These are phyloP conservation scores for Domatiomyces catenatus DNA, from an alignment of 2,329 filamentous ascomycete genomes.

Conservation along the genomic window DNA sequence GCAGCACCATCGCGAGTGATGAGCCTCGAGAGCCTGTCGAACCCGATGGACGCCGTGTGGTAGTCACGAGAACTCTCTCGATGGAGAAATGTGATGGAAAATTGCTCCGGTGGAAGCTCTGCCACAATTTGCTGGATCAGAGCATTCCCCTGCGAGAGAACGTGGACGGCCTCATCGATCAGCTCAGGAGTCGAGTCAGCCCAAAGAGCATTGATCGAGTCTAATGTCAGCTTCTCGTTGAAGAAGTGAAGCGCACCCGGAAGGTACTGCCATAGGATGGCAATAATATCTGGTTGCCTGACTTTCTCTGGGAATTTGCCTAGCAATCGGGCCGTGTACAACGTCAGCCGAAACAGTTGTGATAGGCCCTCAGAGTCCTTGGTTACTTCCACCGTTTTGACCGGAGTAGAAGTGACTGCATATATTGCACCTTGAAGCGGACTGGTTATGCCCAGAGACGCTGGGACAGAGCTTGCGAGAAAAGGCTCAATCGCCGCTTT, in stretches of 20 bases:
- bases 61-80: background rate
- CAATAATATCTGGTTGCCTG: background rate
- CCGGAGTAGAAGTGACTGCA: constrained; percentile 33
- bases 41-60: constrained; percentile 3
- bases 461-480: constrained; percentile 31
- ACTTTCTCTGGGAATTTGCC: constrained; percentile 25
- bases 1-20: constrained; percentile 17
- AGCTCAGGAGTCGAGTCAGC: constrained; percentile 31
- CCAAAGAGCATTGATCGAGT: constrained; percentile 40
- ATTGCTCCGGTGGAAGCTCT: constrained; percentile 25
- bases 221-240: constrained; percentile 44
- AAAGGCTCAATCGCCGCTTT: constrained; percentile 43
- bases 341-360: constrained; percentile 57
- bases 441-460: constrained; percentile 59
- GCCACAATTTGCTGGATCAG: constrained; percentile 23
- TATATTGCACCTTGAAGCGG: constrained; percentile 55
- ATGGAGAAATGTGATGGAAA: constrained; percentile 1
- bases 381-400: constrained; percentile 14
- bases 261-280: constrained; percentile 35
- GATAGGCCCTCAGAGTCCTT: constrained; percentile 56
- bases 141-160: constrained; percentile 36
- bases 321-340: constrained; percentile 51
- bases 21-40: constrained; percentile 17
- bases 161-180: constrained; percentile 37
- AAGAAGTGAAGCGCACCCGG: constrained; percentile 41